Percentiles rank a stretch among this genome's conserved stretches.
These are phyloP conservation scores for Encephalitozoon hellem DNA, from an alignment of 371 early-diverging fungal genomes.

Conservation along the genomic window DNA sequence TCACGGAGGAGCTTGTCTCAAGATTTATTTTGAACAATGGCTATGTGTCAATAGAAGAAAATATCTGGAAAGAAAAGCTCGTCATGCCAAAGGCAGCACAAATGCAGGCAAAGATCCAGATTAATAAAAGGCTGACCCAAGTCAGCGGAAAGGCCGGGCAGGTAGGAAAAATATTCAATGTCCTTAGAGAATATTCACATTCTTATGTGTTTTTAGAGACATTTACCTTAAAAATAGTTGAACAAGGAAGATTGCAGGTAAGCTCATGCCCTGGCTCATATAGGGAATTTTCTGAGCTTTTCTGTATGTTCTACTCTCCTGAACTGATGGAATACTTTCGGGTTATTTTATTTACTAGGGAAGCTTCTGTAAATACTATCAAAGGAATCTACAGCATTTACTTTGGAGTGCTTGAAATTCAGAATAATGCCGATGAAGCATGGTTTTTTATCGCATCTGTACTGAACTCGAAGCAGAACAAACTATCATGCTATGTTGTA, in stretches of 20 bases:
- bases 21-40: neutral
- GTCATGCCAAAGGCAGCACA: neutral
- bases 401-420: constrained; percentile 37
- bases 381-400: constrained; percentile 48
- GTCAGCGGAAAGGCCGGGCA: constrained; percentile 43
- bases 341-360: constrained; percentile 26
- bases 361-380: constrained; percentile 18
- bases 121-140: constrained; percentile 55
- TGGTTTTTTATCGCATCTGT: constrained; percentile 48
- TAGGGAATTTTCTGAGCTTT: constrained; percentile 31
- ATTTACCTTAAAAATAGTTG: constrained; percentile 31
- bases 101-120: constrained; percentile 27
- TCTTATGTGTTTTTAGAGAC: constrained; percentile 38
- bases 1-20: neutral
- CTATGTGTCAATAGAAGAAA: constrained; percentile 4
- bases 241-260: constrained; percentile 51
- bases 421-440: constrained; percentile 24
- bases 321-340: constrained; percentile 22
- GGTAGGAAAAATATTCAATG: constrained; percentile 1
- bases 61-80: neutral
- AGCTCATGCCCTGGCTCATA: constrained; percentile 41
- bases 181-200: constrained; percentile 30
- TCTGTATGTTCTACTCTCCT: constrained; percentile 6
- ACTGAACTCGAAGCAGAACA: constrained; percentile 24
- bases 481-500: constrained; percentile 7